Evolutionary conservation across 768 basidiomycete genomes (phyloP).

Genomic region (Kwoniella shandongensis): DNA sequence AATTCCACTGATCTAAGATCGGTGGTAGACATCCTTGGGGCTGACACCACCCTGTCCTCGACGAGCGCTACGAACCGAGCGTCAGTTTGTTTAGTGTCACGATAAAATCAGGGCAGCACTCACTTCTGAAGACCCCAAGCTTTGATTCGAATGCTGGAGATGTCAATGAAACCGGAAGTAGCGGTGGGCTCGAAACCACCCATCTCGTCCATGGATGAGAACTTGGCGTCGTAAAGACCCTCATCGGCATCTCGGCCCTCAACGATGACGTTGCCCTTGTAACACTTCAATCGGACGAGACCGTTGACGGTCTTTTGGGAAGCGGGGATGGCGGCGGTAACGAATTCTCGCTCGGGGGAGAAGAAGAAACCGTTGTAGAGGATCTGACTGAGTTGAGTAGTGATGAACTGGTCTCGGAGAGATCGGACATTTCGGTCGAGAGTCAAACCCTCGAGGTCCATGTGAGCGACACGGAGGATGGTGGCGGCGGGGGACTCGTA

Average conservation of each 20-base stretch:
- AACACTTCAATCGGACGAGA: slow-evolving; percentile 79
- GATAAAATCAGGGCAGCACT: background rate
- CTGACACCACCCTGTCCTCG: slow-evolving; percentile 78
- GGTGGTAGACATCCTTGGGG: slow-evolving; percentile 71
- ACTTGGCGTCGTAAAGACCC: slow-evolving; percentile 91
- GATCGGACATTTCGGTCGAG: slow-evolving; percentile 95
- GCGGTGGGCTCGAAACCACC: slow-evolving; percentile 97
- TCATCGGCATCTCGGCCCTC: slow-evolving; percentile 84
- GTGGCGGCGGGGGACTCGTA: slow-evolving; percentile 97
- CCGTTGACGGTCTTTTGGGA: slow-evolving; percentile 97
- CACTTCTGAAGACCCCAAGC: slow-evolving; percentile 62
- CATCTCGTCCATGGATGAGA: slow-evolving; percentile 98
- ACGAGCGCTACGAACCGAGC: slow-evolving; percentile 56
- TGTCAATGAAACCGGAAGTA: slow-evolving; percentile 93
- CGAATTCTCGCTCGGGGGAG: slow-evolving; percentile 97
- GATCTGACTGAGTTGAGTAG: slow-evolving; percentile 81
- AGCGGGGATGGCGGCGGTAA: slow-evolving; percentile 83
- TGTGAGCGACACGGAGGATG: slow-evolving; percentile 89
- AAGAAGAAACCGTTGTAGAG: slow-evolving; percentile 99
- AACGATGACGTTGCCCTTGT: slow-evolving; percentile 94
- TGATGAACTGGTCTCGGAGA: slow-evolving; percentile 91
- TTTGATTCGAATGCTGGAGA: slow-evolving; percentile 96
- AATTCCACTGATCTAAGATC: slow-evolving; percentile 19
- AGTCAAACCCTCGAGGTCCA: slow-evolving; percentile 97
- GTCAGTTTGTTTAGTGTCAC: slow-evolving; percentile 64